phyloP scores from a whole-genome alignment of 208 protist genomes.

The Acanthamoeba polyphaga region DNA sequence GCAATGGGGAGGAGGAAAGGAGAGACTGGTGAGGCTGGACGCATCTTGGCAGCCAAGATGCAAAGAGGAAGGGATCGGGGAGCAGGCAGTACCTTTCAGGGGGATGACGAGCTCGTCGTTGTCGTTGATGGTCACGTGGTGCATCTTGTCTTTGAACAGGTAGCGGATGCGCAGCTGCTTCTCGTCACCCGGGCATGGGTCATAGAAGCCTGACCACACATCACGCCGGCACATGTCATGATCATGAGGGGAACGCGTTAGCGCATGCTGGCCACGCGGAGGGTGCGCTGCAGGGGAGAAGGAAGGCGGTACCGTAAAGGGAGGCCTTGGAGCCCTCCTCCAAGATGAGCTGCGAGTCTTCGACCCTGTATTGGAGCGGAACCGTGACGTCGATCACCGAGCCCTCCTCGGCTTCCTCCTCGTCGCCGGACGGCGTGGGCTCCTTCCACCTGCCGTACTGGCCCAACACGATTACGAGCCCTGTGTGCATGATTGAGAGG shows the following conservation, averaged over 20 bases:
- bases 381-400: conserved; percentile 70
- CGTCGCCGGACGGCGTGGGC: neutral
- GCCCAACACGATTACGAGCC: conserved; percentile 53
- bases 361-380: conserved; percentile 49
- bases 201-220: conserved; percentile 29
- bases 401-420: conserved; percentile 51
- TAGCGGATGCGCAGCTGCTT: conserved; percentile 70
- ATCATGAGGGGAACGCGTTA: neutral
- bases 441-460: conserved; percentile 55
- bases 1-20: neutral
- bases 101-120: conserved; percentile 58
- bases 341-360: conserved; percentile 64
- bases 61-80: neutral
- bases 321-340: conserved; percentile 58
- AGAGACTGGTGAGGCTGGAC: neutral
- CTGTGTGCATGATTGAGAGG: neutral
- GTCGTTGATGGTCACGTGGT: conserved; percentile 49
- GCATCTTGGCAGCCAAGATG: neutral
- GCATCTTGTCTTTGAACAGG: conserved; percentile 63
- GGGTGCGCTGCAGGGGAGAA: neutral
- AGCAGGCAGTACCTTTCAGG: conserved; percentile 16
- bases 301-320: neutral
- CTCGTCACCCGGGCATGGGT: conserved; percentile 47
- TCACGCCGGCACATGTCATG: neutral
- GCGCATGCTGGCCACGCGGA: neutral